Evolutionary conservation across 768 basidiomycete species (phyloP).

Genomic region (Cyclocybe aegerita): DNA sequence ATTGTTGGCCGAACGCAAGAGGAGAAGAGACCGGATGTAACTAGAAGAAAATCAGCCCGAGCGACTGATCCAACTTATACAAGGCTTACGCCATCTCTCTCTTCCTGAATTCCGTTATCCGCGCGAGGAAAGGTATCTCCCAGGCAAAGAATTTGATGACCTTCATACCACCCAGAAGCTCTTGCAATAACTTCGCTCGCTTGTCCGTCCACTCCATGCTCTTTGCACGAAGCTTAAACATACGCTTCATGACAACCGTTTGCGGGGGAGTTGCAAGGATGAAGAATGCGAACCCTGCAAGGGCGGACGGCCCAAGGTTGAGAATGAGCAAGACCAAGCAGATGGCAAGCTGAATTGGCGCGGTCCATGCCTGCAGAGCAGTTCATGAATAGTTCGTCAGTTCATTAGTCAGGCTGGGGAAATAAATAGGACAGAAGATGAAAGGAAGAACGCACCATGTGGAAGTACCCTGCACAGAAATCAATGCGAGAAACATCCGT

Average conservation of each 20-base stretch:
- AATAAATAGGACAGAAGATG: not conserved
- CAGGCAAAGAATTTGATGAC: conserved; percentile 93
- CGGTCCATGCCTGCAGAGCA: conserved; percentile 56
- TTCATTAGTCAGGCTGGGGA: not conserved
- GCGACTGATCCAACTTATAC: not conserved
- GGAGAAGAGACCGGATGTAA: conserved; percentile 64
- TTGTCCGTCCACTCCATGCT: conserved; percentile 91
- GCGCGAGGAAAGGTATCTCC: conserved; percentile 78
- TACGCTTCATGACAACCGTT: conserved; percentile 65
- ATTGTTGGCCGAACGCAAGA: conserved; percentile 66
- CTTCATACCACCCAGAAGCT: conserved; percentile 86
- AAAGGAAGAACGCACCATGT: conserved; percentile 43
- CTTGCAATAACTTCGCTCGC: conserved; percentile 85
- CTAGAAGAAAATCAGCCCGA: conserved; percentile 25
- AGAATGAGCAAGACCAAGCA: conserved; percentile 73
- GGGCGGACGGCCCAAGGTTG: conserved; percentile 66
- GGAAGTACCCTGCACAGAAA: conserved; percentile 79
- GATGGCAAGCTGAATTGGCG: conserved; percentile 74
- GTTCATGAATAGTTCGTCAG: not conserved
- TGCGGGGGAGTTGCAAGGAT: conserved; percentile 74
- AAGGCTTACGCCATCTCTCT: conserved; percentile 64
- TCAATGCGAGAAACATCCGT: conserved; percentile 92
- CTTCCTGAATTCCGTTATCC: conserved; percentile 66
- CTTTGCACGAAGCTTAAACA: conserved; percentile 68
- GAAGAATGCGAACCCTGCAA: conserved; percentile 59